phyloP scores from a whole-genome alignment of 2,329 filamentous ascomycete genomes.

The Fusarium graminum region DNA sequence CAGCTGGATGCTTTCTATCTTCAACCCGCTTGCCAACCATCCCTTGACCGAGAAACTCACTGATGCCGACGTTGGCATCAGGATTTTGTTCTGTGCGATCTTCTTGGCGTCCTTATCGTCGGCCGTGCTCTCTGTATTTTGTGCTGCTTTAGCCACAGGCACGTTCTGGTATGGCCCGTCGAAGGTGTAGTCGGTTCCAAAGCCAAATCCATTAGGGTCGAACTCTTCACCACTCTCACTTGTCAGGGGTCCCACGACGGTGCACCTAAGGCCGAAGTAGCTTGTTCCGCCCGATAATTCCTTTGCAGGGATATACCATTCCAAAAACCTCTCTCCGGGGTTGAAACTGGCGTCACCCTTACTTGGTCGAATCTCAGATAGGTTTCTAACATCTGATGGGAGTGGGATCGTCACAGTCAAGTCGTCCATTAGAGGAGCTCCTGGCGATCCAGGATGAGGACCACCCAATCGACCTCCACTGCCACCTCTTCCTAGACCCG shows the following conservation, averaged over 20 bases:
- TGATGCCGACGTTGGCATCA: constrained; percentile 84
- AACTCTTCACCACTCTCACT: constrained; percentile 64
- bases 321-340: constrained; percentile 76
- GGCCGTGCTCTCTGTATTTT: constrained; percentile 49
- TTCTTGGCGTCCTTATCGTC: constrained; percentile 67
- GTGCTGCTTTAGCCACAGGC: constrained; percentile 53
- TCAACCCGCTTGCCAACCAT: constrained; percentile 76
- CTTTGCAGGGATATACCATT: constrained; percentile 86
- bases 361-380: constrained; percentile 84
- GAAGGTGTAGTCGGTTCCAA: constrained; percentile 65
- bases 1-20: constrained; percentile 75
- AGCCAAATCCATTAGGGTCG: constrained; percentile 66
- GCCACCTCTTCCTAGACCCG: constrained; percentile 58
- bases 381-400: constrained; percentile 81
- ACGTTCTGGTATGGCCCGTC: constrained; percentile 69
- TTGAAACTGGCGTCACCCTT: constrained; percentile 87
- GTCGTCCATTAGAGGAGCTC: constrained; percentile 77
- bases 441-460: constrained; percentile 66
- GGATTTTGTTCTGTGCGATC: constrained; percentile 76
- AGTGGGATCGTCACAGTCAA: constrained; percentile 83
- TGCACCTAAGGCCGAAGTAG: constrained; percentile 82
- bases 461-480: constrained; percentile 58
- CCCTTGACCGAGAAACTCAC: constrained; percentile 79
- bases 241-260: constrained; percentile 75
- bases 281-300: constrained; percentile 77